Conservation (phyloP, 2,329 filamentous ascomycete genomes). For the Botrytis byssoidea region DNA sequence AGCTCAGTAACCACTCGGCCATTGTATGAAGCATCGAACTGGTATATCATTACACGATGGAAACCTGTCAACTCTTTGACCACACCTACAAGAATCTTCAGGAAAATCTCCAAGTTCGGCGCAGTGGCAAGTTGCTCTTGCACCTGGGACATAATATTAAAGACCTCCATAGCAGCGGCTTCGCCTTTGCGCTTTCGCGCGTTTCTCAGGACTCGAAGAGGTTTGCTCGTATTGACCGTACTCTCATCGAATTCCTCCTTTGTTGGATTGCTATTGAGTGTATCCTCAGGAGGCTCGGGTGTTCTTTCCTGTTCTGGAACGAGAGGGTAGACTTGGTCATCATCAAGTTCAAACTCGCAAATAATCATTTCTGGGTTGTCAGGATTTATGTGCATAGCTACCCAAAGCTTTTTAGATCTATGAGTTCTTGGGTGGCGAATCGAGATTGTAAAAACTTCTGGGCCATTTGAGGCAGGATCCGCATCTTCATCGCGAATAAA, state of each 20-base stretch:
- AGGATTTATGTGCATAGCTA: constrained; percentile 75
- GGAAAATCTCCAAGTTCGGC: constrained; percentile 65
- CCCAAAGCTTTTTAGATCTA: constrained; percentile 73
- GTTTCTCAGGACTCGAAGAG: constrained; percentile 72
- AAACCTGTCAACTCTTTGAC: constrained; percentile 89
- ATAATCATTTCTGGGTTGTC: constrained; percentile 69
- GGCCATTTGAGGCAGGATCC: constrained; percentile 72
- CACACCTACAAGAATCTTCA: constrained; percentile 80
- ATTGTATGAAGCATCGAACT: constrained; percentile 81
- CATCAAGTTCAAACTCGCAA: constrained; percentile 85
- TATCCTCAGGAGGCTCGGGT: constrained; percentile 68
- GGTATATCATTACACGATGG: constrained; percentile 89
- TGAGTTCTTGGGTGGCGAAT: constrained; percentile 50
- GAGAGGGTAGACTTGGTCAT: constrained; percentile 68
- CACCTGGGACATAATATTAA: constrained; percentile 88
- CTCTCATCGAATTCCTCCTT: constrained; percentile 72
- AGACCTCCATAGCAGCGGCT: constrained; percentile 82
- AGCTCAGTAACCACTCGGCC: constrained; percentile 85
- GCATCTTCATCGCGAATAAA: constrained; percentile 82
- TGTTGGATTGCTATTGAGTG: constrained; percentile 69
- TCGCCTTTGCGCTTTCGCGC: constrained; percentile 63
- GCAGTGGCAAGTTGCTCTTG: constrained; percentile 81
- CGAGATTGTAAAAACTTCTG: constrained; percentile 80
- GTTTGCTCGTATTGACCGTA: constrained; percentile 72
- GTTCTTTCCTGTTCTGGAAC: constrained; percentile 59